Conservation (phyloP, 257 asterid genomes). For the Solanum peruvianum region DNA sequence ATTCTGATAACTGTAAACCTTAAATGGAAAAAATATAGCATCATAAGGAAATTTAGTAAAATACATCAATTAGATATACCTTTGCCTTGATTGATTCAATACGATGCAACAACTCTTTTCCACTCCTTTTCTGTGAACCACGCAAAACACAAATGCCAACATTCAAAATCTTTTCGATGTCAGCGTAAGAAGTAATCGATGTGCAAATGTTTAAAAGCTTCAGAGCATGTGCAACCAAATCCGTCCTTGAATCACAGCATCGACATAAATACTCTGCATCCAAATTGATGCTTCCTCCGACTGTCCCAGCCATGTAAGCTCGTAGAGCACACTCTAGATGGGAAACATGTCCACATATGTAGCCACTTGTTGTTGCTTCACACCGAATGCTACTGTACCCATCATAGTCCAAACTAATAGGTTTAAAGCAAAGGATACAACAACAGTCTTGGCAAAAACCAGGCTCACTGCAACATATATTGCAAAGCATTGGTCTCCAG, state of each 20-base stretch:
- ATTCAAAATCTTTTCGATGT: constrained; percentile 39
- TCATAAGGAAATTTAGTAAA: background rate
- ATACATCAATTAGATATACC: constrained; percentile 26
- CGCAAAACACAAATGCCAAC: constrained; percentile 37
- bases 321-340: constrained; percentile 68
- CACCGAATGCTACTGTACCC: constrained; percentile 46
- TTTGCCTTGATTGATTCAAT: constrained; percentile 42
- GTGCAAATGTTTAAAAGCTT: constrained; percentile 37
- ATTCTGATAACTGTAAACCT: background rate
- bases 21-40: background rate
- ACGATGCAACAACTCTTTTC: constrained; percentile 32
- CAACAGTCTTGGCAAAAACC: constrained; percentile 75
- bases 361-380: constrained; percentile 32
- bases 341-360: constrained; percentile 18
- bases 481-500: constrained; percentile 39
- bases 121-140: constrained; percentile 37
- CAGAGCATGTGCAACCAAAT: constrained; percentile 40
- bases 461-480: constrained; percentile 61
- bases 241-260: constrained; percentile 68
- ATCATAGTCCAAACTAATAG: constrained; percentile 12
- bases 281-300: constrained; percentile 57
- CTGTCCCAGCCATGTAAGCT: constrained; percentile 70
- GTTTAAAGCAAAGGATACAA: constrained; percentile 64
- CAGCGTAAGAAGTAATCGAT: constrained; percentile 27
- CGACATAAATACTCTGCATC: constrained; percentile 81